Conservation (phyloP, 257 asterid species). For the Gentiana macrophylla region DNA sequence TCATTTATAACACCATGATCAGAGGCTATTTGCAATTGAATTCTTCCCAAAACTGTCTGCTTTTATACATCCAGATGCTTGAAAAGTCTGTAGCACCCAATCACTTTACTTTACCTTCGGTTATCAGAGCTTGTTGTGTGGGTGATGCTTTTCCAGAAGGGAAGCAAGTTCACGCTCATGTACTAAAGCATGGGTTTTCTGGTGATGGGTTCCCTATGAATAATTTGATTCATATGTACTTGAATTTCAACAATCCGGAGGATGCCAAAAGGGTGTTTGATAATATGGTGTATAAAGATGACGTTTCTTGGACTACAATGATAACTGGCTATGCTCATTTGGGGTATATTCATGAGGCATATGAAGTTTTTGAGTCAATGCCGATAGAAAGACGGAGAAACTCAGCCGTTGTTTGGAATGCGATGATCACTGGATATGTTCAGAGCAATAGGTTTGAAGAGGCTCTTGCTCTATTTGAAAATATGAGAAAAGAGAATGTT, state of each 20-base stretch:
- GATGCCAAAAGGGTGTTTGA: slow-evolving; percentile 58
- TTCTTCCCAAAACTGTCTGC: slow-evolving; percentile 22
- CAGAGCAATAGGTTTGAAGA: slow-evolving; percentile 43
- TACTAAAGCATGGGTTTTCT: slow-evolving; percentile 44
- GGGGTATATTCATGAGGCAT: slow-evolving; percentile 50
- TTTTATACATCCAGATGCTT: slow-evolving; percentile 40
- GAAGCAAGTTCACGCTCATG: slow-evolving; percentile 60
- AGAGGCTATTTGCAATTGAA: slow-evolving; percentile 38
- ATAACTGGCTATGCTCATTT: slow-evolving; percentile 53
- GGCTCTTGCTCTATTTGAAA: slow-evolving; percentile 47
- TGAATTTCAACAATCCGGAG: slow-evolving; percentile 36
- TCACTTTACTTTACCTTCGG: slow-evolving; percentile 54
- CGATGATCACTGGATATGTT: slow-evolving; percentile 65
- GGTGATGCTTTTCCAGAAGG: slow-evolving; percentile 32
- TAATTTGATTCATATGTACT: slow-evolving; percentile 77
- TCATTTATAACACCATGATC: slow-evolving; percentile 46
- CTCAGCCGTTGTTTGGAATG: slow-evolving; percentile 60
- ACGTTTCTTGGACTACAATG: slow-evolving; percentile 85
- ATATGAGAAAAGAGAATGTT: slow-evolving; percentile 42
- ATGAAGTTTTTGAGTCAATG: slow-evolving; percentile 42
- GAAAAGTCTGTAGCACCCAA: slow-evolving; percentile 35
- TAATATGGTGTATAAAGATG: slow-evolving; percentile 33
- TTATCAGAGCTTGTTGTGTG: slow-evolving; percentile 53
- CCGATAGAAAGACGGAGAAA: slow-evolving; percentile 19
- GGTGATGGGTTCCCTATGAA: slow-evolving; percentile 60